A percentile compares a stretch with the other conserved stretches of the same genome.
phyloP scores from a whole-genome alignment of 2,329 filamentous ascomycete species.

The Aspergillus sp. region DNA sequence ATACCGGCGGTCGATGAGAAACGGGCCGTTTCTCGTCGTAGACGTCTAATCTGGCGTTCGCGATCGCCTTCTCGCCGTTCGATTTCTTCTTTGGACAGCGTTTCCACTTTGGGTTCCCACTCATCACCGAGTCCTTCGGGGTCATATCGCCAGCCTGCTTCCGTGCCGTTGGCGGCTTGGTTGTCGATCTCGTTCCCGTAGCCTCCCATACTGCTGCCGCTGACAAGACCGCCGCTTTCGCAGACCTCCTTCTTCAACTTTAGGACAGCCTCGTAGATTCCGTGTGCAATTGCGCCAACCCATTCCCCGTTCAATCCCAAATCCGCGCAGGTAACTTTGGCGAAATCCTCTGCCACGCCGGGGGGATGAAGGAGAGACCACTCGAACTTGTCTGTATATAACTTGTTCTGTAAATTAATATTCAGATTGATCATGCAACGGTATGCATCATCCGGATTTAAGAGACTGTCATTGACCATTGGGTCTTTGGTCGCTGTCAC shows the following conservation, averaged over 20 bases:
- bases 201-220: constrained; percentile 70
- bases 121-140: constrained; percentile 77
- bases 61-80: constrained; percentile 93
- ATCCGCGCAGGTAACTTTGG: constrained; percentile 85
- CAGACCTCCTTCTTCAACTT: constrained; percentile 93
- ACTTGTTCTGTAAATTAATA: constrained; percentile 80
- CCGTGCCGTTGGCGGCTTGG: constrained; percentile 70
- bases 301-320: constrained; percentile 84
- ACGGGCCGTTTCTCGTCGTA: constrained; percentile 82
- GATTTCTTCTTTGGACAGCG: constrained; percentile 87
- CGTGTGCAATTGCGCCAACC: constrained; percentile 88
- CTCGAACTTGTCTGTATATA: constrained; percentile 96
- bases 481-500: constrained; percentile 28
- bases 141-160: constrained; percentile 92
- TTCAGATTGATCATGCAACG: constrained; percentile 85
- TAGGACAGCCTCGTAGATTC: constrained; percentile 90
- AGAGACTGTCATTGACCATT: constrained; percentile 58
- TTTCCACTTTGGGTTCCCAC: constrained; percentile 76
- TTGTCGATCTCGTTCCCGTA: constrained; percentile 71
- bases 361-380: constrained; percentile 91
- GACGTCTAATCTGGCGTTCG: constrained; percentile 77
- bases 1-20: constrained; percentile 83
- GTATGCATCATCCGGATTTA: constrained; percentile 90
- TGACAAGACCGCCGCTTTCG: constrained; percentile 83
- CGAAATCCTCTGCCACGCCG: constrained; percentile 85